A percentile compares a stretch with the other conserved stretches of the same genome.
Conservation (phyloP, 345 rosid species). For the Physaria fendleri region DNA sequence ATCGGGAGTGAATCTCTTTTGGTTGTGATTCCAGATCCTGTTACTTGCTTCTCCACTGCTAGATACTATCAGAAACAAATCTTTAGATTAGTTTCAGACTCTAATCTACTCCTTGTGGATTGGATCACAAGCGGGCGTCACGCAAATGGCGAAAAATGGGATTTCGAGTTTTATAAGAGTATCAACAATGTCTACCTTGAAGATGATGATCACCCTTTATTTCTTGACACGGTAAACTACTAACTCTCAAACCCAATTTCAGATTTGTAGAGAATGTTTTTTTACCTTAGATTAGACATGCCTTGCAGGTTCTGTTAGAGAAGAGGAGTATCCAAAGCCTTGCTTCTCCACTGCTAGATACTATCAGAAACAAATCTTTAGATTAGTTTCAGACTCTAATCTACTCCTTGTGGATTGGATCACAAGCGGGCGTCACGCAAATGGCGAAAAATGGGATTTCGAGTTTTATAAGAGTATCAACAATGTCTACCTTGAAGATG, state of each 20-base stretch:
- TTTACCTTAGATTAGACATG: no score
- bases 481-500: slow-evolving; percentile 46
- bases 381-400: slow-evolving; percentile 54
- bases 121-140: slow-evolving; percentile 97
- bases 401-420: slow-evolving; percentile 88
- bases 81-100: slow-evolving; percentile 55
- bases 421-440: slow-evolving; percentile 89
- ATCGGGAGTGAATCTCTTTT: slow-evolving; percentile 60
- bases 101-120: slow-evolving; percentile 74
- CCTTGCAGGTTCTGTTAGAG: slow-evolving; percentile 92
- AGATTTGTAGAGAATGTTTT: background rate
- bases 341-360: slow-evolving; percentile 87
- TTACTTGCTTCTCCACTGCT: slow-evolving; percentile 85
- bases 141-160: slow-evolving; percentile 91
- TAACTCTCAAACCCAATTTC: background rate
- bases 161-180: slow-evolving; percentile 74
- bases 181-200: slow-evolving; percentile 58
- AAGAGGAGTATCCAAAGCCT: no score
- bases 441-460: slow-evolving; percentile 92
- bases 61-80: slow-evolving; percentile 83
- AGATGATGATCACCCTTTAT: slow-evolving; percentile 51
- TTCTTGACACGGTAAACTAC: slow-evolving; percentile 64
- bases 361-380: slow-evolving; percentile 78
- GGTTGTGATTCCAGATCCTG: slow-evolving; percentile 82
- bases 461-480: slow-evolving; percentile 78